Conservation (phyloP, 257 asterid species). For the Solanum rostratum region DNA sequence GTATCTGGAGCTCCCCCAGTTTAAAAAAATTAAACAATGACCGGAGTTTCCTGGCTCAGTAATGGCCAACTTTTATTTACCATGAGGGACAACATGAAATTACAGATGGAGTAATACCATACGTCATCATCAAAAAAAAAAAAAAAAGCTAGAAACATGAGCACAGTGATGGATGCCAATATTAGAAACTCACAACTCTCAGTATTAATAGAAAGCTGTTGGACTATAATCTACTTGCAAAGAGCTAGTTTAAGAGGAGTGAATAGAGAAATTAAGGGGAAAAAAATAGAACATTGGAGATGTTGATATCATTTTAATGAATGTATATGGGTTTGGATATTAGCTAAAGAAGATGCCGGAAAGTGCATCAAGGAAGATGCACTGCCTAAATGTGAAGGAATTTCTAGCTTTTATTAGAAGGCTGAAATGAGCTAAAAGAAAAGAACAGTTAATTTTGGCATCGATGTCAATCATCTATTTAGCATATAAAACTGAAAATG, state of each 20-base stretch:
- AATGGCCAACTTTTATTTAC: neutral
- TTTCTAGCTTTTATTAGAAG: neutral
- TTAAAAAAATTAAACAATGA: neutral
- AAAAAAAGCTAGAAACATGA: neutral
- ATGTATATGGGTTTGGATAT: neutral
- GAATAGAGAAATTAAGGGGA: neutral
- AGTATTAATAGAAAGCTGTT: neutral
- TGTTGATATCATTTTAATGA: neutral
- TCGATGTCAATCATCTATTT: neutral
- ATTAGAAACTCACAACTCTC: neutral
- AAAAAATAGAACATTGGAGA: neutral
- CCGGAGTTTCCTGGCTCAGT: neutral
- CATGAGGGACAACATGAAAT: neutral
- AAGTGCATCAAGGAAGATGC: neutral
- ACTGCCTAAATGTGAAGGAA: neutral
- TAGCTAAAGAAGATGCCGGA: neutral
- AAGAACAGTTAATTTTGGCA: neutral
- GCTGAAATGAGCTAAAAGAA: neutral
- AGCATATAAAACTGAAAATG: neutral
- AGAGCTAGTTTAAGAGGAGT: neutral
- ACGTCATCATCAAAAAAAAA: neutral
- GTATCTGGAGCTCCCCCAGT: neutral
- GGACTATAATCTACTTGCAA: neutral
- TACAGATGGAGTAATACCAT: neutral
- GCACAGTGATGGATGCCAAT: neutral